A percentile compares a stretch with the other conserved stretches of the same genome.
Conservation (phyloP, 192 early-diverging fungal genomes). For the Rhizophagus prolifer region DNA sequence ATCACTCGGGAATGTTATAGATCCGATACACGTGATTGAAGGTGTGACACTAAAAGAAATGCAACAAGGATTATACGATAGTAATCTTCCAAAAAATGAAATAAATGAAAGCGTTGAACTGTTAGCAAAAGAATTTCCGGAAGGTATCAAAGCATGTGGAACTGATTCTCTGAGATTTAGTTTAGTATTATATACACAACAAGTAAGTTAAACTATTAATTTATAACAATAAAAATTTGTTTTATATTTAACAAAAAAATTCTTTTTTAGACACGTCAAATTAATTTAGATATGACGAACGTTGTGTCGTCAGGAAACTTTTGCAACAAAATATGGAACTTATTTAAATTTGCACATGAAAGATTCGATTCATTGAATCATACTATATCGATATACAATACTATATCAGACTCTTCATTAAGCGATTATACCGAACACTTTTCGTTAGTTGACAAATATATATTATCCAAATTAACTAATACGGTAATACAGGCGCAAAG, state of each 20-base stretch:
- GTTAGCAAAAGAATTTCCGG: conserved; percentile 78
- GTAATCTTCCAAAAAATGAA: conserved; percentile 79
- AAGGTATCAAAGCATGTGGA: conserved; percentile 88
- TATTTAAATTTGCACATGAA: conserved; percentile 69
- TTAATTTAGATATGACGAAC: conserved; percentile 88
- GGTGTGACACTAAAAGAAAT: conserved; percentile 73
- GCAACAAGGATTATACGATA: conserved; percentile 63
- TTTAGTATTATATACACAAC: conserved; percentile 67
- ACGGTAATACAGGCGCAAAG: conserved; percentile 65
- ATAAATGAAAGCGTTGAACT: conserved; percentile 63
- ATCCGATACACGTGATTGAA: conserved; percentile 82
- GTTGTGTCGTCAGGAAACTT: conserved; percentile 86
- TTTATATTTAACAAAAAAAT: no score
- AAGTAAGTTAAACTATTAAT: conserved; percentile 28
- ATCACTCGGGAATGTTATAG: conserved; percentile 87
- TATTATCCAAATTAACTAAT: conserved; percentile 77
- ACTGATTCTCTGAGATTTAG: conserved; percentile 83
- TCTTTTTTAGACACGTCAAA: conserved; percentile 67
- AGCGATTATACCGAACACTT: conserved; percentile 24
- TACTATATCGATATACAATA: conserved; percentile 18
- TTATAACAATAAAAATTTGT: background rate
- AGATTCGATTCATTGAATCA: conserved; percentile 57
- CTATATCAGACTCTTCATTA: conserved; percentile 6
- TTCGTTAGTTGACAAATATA: conserved; percentile 79
- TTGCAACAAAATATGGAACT: conserved; percentile 97